Base-by-base conservation (phyloP, 208 protist genomes). In the Wallacemonas sp. region DNA sequence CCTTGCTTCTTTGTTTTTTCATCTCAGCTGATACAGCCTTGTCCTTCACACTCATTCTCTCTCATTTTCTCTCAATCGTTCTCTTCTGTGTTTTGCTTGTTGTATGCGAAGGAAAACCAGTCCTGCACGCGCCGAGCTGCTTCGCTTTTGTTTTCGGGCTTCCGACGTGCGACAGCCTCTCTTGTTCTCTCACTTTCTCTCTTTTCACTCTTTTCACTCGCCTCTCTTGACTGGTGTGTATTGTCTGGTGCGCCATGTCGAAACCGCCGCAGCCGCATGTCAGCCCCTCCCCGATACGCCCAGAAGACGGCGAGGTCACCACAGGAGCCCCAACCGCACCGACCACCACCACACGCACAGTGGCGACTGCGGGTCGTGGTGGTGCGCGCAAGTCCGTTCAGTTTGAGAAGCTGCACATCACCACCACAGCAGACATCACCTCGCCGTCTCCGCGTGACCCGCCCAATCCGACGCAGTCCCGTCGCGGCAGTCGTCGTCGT, bases 301-400 rank as follows among this genome's bases (percentile, higher is more conserved):
- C 31, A 8, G 8, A 20, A 3, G 16, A 25, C 32, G 32, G 39
- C 3, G 2, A n/a, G 3, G 52, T 7, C 8, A 14, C 36, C 36
- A 41, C n/a, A n/a, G n/a, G n/a, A n/a, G n/a, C n/a, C n/a, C n/a
- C n/a, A n/a, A n/a, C n/a, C n/a, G n/a, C n/a, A n/a, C n/a, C n/a
- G n/a, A n/a, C n/a, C n/a, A n/a, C n/a, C n/a, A n/a, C n/a, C n/a
- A n/a, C n/a, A n/a, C n/a, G 36, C 36, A 41, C 36, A 7, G 14
- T 14, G 36, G 14, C 36, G 14, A 14, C 10, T 0, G 14, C 36
- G 10, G 14, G 26, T 18, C 48, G 25, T 32, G 10, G 25, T 7
- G 48, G 48, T 0, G 52, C 26, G 7, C 38, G 31, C 14, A 33
- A 41, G 52, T 59, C 52, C 18, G 52, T 59, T 18, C 52, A 59